Evolutionary conservation across 164 flowering plant genomes (phyloP), one percentile per base, ranked within the genome.

Genomic region (Sedum album): DNA sequence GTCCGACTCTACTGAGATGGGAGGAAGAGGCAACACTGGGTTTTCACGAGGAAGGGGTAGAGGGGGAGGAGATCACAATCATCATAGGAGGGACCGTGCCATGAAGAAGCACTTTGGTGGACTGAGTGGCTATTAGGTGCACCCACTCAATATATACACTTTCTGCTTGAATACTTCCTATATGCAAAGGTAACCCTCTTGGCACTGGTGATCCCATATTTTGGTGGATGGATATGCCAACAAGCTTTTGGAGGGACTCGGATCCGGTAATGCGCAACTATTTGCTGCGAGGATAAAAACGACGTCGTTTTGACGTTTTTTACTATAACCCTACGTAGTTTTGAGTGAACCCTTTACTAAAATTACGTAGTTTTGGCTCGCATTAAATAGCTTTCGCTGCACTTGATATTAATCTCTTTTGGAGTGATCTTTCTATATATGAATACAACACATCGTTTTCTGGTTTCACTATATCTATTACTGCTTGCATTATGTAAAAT

Each of bases 91-190:
- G 75, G 96, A 88, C 71, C 72, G 81, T 35, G 90, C 97, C 10
- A 75, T 86, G 81, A 83, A 75, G 64, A 94, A 91, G 67, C 95
- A 90, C 70, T 78, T 89, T 64, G 46, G 88, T 7, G 88, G 94
- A 18, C 23, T 88, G 70, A 71, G 79, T 70, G 88, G 89, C 41
- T 71, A 20, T 49, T 84, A 77, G 66, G 25, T 2, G 36, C 61
- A 2, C 13, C 33, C 1, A 61, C 33, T 53, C 60, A 53, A 53
- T n/a, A 7, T 25, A 25, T 6, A 18, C 2, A 7, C 9, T 63
- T 63, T n/a, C 26, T 64, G 9, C 23, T 31, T 33, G 57, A 51
- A 51, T 9, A 10, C 28, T 26, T 55, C 14, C n/a, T 42, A 42
- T 42, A 35, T 35, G 7, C 38, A 7, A 7, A 35, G 38, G 38